Conservation (phyloP, 345 rosid species). For the Hirschfeldia incana region DNA sequence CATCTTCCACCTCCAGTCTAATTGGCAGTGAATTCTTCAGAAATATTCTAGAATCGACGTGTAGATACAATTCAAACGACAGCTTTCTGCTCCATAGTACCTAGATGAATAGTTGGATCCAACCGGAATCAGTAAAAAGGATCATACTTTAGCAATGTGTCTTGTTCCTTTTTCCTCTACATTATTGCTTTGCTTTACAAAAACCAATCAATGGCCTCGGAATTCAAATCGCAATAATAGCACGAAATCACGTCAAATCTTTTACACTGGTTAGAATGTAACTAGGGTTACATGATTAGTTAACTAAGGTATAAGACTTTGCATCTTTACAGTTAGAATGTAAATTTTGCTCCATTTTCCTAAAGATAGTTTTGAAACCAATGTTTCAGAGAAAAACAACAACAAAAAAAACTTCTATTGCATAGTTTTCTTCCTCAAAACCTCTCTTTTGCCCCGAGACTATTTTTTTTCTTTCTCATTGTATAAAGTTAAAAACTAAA, state of each 20-base stretch:
- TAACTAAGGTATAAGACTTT: background rate
- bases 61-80: background rate
- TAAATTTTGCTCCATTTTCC: background rate
- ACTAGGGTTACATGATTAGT: background rate
- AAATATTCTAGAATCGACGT: background rate
- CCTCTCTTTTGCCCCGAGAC: background rate
- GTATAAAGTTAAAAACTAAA: background rate
- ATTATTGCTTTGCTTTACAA: background rate
- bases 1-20: background rate
- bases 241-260: background rate
- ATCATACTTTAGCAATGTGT: background rate
- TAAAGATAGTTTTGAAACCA: background rate
- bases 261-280: background rate
- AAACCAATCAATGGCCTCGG: background rate
- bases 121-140: background rate
- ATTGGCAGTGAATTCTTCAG: background rate
- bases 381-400: background rate
- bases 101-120: background rate
- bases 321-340: background rate
- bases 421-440: background rate
- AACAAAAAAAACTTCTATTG: background rate
- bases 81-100: background rate
- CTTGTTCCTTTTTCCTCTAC: background rate
- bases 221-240: background rate
- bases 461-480: background rate